A percentile compares a stretch with the other conserved stretches of the same genome.
Evolutionary conservation across 495 filamentous ascomycete species (phyloP).

Genomic region (Achaetomiella virescens): DNA sequence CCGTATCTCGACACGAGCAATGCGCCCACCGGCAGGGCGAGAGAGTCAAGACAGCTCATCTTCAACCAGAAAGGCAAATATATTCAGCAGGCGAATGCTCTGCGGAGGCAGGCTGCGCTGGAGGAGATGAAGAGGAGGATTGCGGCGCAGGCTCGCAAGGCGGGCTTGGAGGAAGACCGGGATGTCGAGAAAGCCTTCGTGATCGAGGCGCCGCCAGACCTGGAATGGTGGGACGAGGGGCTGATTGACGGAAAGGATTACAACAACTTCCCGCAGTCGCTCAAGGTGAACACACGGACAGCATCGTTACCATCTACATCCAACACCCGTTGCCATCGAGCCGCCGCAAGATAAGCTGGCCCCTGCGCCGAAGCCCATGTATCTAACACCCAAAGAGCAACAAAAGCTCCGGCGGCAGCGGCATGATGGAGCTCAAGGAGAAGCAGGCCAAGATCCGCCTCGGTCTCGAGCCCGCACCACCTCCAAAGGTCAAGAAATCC

Average conservation of each 20-base stretch:
- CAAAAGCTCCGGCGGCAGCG: slow-evolving; percentile 85
- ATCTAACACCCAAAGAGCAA: slow-evolving; percentile 83
- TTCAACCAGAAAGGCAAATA: slow-evolving; percentile 99
- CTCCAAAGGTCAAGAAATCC: slow-evolving; percentile 90
- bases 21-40: slow-evolving; percentile 53
- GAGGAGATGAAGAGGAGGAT: slow-evolving; percentile 94
- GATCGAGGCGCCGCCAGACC: slow-evolving; percentile 74
- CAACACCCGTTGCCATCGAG: slow-evolving; percentile 92
- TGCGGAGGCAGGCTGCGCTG: slow-evolving; percentile 77
- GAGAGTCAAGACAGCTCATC: slow-evolving; percentile 65
- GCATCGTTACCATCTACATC: slow-evolving; percentile 80
- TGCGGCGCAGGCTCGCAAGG: slow-evolving; percentile 74
- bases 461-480: slow-evolving; percentile 79
- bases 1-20: slow-evolving; percentile 79
- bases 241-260: slow-evolving; percentile 71
- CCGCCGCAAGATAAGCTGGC: slow-evolving; percentile 81
- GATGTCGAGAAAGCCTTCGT: slow-evolving; percentile 84
- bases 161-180: slow-evolving; percentile 83
- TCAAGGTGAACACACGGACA: slow-evolving; percentile 74
- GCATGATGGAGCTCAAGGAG: slow-evolving; percentile 85
- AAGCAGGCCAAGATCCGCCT: slow-evolving; percentile 92
- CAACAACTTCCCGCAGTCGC: slow-evolving; percentile 53
- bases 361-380: slow-evolving; percentile 81
- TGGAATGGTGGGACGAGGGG: slow-evolving; percentile 98
- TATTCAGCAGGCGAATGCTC: slow-evolving; percentile 82